A percentile compares a stretch with the other conserved stretches of the same genome.
These are phyloP conservation scores for Fragaria ananassa DNA, from an alignment of 306 rosid genomes.

Conservation along the genomic window DNA sequence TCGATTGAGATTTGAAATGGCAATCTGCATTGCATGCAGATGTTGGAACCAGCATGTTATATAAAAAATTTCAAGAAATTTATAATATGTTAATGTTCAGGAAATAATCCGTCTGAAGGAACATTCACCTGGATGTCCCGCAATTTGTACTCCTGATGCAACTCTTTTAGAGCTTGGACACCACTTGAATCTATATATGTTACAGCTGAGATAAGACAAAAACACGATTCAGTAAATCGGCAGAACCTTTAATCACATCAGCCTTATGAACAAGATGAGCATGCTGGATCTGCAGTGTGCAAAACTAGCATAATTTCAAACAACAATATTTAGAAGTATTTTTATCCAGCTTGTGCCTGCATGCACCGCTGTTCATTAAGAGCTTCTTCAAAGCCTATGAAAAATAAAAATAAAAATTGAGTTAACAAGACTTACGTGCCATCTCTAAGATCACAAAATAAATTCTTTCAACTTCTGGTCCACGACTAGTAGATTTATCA, in stretches of 20 bases:
- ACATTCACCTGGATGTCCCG: constrained; percentile 71
- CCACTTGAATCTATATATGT: constrained; percentile 95
- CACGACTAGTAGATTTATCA: constrained; percentile 60
- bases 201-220: constrained; percentile 63
- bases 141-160: constrained; percentile 81
- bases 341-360: background rate
- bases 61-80: background rate
- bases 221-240: constrained; percentile 3
- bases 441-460: constrained; percentile 84
- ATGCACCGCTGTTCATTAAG: background rate
- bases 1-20: constrained; percentile 81
- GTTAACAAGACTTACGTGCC: constrained; percentile 79
- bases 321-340: background rate
- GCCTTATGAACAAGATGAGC: constrained; percentile 4
- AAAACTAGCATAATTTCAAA: constrained; percentile 7
- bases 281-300: background rate
- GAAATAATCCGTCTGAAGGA: background rate
- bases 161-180: constrained; percentile 85
- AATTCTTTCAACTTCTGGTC: constrained; percentile 91
- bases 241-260: background rate
- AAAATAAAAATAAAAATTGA: background rate
- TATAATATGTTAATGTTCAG: background rate
- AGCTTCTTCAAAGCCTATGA: background rate
- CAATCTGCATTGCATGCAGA: constrained; percentile 56
- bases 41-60: background rate